phyloP scores from a whole-genome alignment of 352 stramenopile genomes.

The Peronospora farinosa region DNA sequence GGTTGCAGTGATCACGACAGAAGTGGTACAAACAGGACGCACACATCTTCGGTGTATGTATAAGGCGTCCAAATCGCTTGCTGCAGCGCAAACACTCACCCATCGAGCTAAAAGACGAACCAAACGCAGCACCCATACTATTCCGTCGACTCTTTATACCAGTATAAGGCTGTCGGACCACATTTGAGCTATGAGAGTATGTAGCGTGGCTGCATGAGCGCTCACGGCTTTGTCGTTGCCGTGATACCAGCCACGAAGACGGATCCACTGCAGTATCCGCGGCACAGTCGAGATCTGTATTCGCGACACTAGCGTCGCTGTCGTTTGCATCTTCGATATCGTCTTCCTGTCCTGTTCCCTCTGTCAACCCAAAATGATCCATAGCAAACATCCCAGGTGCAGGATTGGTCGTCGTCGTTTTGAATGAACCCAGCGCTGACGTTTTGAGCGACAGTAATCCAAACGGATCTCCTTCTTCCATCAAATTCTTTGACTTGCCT shows the following conservation, averaged over 20 bases:
- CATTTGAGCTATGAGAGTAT: constrained; percentile 19
- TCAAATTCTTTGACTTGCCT: constrained; percentile 33
- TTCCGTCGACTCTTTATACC: constrained; percentile 13
- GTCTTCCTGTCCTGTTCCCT: constrained; percentile 17
- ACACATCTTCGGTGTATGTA: constrained; percentile 43
- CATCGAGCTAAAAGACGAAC: constrained; percentile 4
- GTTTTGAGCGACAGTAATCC: constrained; percentile 42
- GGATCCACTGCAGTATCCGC: constrained; percentile 20
- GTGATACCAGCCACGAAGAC: constrained; percentile 7
- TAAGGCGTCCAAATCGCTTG: constrained; percentile 40
- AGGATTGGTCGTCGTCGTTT: constrained; percentile 5
- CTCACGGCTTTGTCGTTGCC: constrained; percentile 6
- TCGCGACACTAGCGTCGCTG: constrained; percentile 14
- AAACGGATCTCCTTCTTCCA: constrained; percentile 40
- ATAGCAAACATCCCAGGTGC: constrained; percentile 43
- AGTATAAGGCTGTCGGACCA: constrained; percentile 2
- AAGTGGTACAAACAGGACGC: constrained; percentile 43
- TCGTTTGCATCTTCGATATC: constrained; percentile 25
- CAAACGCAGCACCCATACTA: constrained; percentile 17
- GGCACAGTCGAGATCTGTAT: constrained; percentile 14
- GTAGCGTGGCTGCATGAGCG: constrained; percentile 20
- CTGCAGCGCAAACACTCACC: constrained; percentile 37
- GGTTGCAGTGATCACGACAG: constrained; percentile 43
- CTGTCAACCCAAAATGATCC: constrained; percentile 39
- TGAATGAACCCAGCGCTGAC: constrained; percentile 34